Evolutionary conservation across 805 yeast genomes (phyloP).

Genomic region (Metschnikowia chrysomelidarum): DNA sequence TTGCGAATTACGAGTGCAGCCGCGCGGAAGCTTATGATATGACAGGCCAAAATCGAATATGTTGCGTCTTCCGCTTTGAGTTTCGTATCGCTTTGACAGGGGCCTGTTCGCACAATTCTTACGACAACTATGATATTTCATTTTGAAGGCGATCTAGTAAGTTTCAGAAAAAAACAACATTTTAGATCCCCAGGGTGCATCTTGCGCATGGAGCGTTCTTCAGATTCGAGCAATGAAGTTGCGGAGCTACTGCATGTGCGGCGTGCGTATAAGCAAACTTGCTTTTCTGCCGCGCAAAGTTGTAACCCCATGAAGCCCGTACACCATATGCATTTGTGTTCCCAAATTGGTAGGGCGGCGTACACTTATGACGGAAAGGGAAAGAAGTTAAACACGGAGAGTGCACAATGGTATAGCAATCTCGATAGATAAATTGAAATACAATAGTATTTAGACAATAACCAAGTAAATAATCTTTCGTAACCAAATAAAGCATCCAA

Average conservation of each 20-base stretch:
- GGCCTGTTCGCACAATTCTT: no score
- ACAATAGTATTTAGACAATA: no score
- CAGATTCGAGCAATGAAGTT: slow-evolving; percentile 8
- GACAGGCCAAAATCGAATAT: no score
- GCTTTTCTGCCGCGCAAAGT: slow-evolving; percentile 9
- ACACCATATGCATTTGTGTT: slow-evolving; percentile 8
- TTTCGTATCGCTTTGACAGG: no score
- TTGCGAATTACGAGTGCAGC: slow-evolving; percentile 8
- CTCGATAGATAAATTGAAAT: no score
- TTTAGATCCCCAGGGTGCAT: no score
- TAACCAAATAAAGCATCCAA: not conserved
- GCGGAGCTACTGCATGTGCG: slow-evolving; percentile 6
- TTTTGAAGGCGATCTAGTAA: no score
- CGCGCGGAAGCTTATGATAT: slow-evolving; percentile 6
- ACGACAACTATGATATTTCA: no score
- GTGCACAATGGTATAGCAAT: slow-evolving; percentile 13
- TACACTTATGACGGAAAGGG: slow-evolving; percentile 9
- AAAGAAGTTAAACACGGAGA: slow-evolving; percentile 8
- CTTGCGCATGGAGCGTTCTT: no score
- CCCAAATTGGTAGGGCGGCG: slow-evolving; percentile 12
- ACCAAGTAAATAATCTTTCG: no score
- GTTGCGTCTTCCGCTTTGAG: no score
- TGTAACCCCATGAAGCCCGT: slow-evolving; percentile 1
- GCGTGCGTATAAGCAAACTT: slow-evolving; percentile 1
- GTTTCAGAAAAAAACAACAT: no score